Percentiles rank a stretch among this genome's conserved stretches.
phyloP scores from a whole-genome alignment of 1,139 yeast species.

The Hansenula anomala region DNA sequence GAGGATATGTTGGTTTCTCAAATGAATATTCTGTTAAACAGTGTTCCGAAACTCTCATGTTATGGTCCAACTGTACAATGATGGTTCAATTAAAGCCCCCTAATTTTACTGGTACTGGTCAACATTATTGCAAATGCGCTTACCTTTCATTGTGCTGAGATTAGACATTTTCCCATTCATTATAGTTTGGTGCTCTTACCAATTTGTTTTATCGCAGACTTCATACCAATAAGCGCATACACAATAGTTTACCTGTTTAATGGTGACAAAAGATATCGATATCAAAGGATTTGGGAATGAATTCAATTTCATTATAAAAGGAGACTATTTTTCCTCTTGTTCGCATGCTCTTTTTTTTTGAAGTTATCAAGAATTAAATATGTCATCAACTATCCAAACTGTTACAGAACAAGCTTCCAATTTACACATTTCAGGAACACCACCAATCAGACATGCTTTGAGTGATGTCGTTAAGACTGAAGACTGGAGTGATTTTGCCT shows the following conservation, averaged over 20 bases:
- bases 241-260: not conserved
- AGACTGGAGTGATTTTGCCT: conserved; percentile 66
- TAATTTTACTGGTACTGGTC: no score
- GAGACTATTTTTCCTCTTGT: no score
- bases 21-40: no score
- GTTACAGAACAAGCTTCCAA: conserved; percentile 12
- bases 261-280: not conserved
- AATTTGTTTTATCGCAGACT: not conserved
- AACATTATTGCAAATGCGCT: not conserved
- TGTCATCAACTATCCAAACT: conserved; percentile 17
- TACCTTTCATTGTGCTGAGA: not conserved
- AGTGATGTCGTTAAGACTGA: conserved; percentile 29
- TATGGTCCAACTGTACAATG: no score
- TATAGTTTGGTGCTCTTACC: not conserved
- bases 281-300: no score
- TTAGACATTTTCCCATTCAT: no score
- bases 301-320: no score
- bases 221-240: conserved; percentile 1
- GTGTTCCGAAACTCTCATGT: no score
- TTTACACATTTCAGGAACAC: conserved; percentile 11
- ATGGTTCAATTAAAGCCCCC: no score
- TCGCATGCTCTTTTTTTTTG: no score
- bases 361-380: no score
- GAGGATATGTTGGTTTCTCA: no score
- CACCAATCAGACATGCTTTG: conserved; percentile 29